These are phyloP conservation scores for Cladorrhinum samala DNA, from an alignment of 495 filamentous ascomycete species.

Conservation along the genomic window DNA sequence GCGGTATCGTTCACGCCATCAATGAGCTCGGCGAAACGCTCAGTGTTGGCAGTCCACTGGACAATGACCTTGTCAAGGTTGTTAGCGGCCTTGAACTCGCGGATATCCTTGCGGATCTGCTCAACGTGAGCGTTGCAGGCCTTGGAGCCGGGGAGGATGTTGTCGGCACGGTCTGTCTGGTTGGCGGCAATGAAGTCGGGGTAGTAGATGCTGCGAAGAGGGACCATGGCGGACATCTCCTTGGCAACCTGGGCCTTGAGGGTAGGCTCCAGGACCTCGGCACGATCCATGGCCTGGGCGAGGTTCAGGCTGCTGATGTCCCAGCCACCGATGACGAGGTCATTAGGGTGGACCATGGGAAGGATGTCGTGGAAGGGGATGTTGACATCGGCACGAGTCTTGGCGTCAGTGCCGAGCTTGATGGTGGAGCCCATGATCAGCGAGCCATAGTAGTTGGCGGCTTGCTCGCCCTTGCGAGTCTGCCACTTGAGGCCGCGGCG, in stretches of 20 bases:
- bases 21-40: slow-evolving; percentile 86
- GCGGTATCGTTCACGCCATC: slow-evolving; percentile 93
- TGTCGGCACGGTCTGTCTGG: slow-evolving; percentile 95
- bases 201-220: slow-evolving; percentile 94
- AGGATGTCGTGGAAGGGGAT: slow-evolving; percentile 91
- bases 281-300: slow-evolving; percentile 90
- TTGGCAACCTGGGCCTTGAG: slow-evolving; percentile 84
- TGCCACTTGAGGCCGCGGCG: slow-evolving; percentile 82
- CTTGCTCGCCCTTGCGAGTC: slow-evolving; percentile 76
- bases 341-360: slow-evolving; percentile 97
- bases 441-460: slow-evolving; percentile 96
- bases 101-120: slow-evolving; percentile 90
- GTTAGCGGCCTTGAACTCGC: slow-evolving; percentile 84
- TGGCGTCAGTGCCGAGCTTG: slow-evolving; percentile 85
- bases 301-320: slow-evolving; percentile 90
- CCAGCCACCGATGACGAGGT: slow-evolving; percentile 93
- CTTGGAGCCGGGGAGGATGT: slow-evolving; percentile 76
- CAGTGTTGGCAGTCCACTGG: slow-evolving; percentile 98
- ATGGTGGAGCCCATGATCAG: slow-evolving; percentile 94
- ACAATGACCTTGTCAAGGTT: slow-evolving; percentile 92
- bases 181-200: slow-evolving; percentile 99
- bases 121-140: slow-evolving; percentile 82
- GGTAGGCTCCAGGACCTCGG: slow-evolving; percentile 85
- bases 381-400: slow-evolving; percentile 86
- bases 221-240: slow-evolving; percentile 85